Evolutionary conservation across 2,329 filamentous ascomycete species (phyloP), one percentile per base, ranked within the genome.

Genomic region (Gnomoniopsis smithogilvyi): DNA sequence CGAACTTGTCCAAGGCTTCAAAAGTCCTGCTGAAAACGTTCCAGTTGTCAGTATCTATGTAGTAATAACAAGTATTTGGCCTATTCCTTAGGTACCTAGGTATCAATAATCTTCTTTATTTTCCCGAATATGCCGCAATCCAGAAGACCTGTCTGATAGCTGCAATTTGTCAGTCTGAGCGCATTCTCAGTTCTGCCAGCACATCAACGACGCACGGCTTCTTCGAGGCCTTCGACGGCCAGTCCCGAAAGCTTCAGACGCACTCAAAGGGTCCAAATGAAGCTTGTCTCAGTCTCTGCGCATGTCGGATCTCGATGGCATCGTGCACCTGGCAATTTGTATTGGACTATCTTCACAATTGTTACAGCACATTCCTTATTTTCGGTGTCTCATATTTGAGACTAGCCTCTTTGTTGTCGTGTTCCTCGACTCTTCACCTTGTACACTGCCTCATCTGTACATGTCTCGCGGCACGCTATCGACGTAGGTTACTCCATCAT

Each of bases 401-500:
- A 34, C 45, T 30, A 17, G 17, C 22, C 24, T 26, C 24, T 19
- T 30, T 45, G 41, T 45, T 2, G n/a, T 19, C 14, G 21, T 11
- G 19, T 49, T n/a, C 33, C 22, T 34, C 12, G 6, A n/a, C 50
- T 26, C 21, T 19, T 17, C 33, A 19, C 14, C 12, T 41, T 53
- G 21, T 34, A 15, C 21, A 21, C 24, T 14, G 30, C 38, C 38
- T 59, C 50, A 60, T 47, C 60, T 60, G 47, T 62, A 60, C 15
- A 47, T 43, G 8, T 60, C 60, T 17, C 60, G 59, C 22, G 60
- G 46, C 14, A 46, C 60, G 24, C 45, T 62, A 11, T 51, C 57
- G 50, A 60, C 15, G 38, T 57, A 57, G 22, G 46, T 51, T 22
- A 78, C 69, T 41, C 78, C 78, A 50, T 76, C 74, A 21, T 72